These are phyloP conservation scores for Moelleriella libera DNA, from an alignment of 2,329 filamentous ascomycete species.

Conservation along the genomic window DNA sequence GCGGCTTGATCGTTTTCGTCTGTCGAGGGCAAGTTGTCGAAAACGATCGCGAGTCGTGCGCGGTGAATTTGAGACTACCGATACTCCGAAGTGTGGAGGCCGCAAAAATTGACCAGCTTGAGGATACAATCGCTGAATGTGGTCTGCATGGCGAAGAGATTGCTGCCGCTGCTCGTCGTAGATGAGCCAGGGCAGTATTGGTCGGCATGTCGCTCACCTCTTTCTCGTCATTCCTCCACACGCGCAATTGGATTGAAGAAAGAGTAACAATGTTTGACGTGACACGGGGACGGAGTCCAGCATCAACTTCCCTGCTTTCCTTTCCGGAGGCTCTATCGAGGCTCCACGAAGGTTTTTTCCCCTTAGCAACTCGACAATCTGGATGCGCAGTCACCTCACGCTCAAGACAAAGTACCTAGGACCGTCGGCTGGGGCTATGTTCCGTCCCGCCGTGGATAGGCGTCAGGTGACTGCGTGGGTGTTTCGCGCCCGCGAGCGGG, in stretches of 20 bases:
- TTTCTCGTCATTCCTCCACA: not conserved
- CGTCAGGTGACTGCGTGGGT: slow-evolving; percentile 21
- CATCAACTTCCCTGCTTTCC: no score
- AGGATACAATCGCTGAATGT: not conserved
- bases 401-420: not conserved
- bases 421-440: slow-evolving; percentile 4
- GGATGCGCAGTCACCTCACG: no score
- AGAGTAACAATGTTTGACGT: not conserved
- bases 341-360: no score
- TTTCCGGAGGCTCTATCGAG: no score
- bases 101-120: not conserved
- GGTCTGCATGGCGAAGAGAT: not conserved
- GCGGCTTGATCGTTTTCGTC: slow-evolving; percentile 26
- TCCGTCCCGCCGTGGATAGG: slow-evolving; percentile 2
- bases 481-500: slow-evolving; percentile 12
- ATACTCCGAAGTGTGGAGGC: slow-evolving; percentile 5
- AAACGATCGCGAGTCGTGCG: slow-evolving; percentile 14
- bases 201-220: not conserved
- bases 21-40: slow-evolving; percentile 19
- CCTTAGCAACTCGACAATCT: no score
- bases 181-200: not conserved
- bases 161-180: not conserved
- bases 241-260: not conserved
- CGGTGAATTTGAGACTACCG: not conserved
- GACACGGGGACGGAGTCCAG: no score